These are phyloP conservation scores for Euphorbia celastroides DNA, from an alignment of 441 rosid species.

Conservation along the genomic window DNA sequence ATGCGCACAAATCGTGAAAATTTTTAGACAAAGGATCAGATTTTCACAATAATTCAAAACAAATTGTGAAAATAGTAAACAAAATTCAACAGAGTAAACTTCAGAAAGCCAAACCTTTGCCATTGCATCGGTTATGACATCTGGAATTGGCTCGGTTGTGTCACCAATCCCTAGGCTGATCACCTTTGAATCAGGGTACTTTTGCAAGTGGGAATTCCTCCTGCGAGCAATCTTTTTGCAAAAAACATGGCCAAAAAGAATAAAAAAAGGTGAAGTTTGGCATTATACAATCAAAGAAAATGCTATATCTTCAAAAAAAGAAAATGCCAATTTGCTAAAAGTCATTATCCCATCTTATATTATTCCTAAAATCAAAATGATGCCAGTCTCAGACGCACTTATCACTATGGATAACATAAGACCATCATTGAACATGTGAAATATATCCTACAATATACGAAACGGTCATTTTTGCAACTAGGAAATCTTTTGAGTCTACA, in stretches of 20 bases:
- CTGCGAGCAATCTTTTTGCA: constrained; percentile 69
- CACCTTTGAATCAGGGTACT: constrained; percentile 82
- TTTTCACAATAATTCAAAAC: neutral
- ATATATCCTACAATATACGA: no score
- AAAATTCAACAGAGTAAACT: neutral
- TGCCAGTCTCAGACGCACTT: neutral
- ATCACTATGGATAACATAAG: no score
- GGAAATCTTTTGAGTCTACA: no score
- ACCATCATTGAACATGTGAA: no score
- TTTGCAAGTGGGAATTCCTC: constrained; percentile 75
- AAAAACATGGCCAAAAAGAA: neutral
- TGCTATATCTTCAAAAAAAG: neutral
- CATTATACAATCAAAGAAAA: neutral
- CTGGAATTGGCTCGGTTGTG: constrained; percentile 97
- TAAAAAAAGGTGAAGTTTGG: neutral
- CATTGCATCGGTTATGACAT: constrained; percentile 82
- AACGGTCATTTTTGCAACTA: no score
- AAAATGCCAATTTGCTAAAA: neutral
- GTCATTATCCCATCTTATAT: neutral
- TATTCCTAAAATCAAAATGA: neutral
- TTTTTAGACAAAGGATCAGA: neutral
- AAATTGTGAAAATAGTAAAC: neutral
- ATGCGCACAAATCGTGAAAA: neutral
- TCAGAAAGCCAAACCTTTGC: constrained; percentile 43
- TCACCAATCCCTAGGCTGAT: constrained; percentile 97